Conservation (phyloP, 1,139 yeast species). For the Scheffersomyces titani region DNA sequence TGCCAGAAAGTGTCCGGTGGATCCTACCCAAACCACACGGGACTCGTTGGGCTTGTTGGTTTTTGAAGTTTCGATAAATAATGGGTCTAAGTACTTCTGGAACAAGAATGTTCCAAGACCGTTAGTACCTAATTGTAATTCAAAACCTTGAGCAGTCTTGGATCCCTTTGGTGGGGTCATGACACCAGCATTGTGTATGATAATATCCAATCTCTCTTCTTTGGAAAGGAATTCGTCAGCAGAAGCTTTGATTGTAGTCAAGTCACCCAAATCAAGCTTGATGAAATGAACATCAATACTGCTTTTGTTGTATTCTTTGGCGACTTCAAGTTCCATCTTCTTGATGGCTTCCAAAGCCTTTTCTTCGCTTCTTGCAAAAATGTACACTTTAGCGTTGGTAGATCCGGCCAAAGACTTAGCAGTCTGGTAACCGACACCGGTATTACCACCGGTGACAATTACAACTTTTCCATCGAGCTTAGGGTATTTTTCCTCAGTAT, state of each 20-base stretch:
- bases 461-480: conserved; percentile 20
- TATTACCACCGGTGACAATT: conserved; percentile 21
- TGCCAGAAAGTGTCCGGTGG: conserved; percentile 36
- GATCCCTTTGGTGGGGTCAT: conserved; percentile 40
- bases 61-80: conserved; percentile 33
- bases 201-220: conserved; percentile 34
- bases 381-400: conserved; percentile 15
- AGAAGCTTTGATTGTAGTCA: conserved; percentile 43
- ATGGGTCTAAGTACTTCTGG: conserved; percentile 45
- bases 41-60: conserved; percentile 9
- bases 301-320: conserved; percentile 6
- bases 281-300: conserved; percentile 12
- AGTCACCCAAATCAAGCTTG: conserved; percentile 44
- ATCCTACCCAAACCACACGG: conserved; percentile 51
- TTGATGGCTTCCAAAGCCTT: conserved; percentile 16
- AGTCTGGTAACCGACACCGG: conserved; percentile 19
- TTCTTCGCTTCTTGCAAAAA: conserved; percentile 18
- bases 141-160: conserved; percentile 39
- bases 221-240: conserved; percentile 28
- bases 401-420: conserved; percentile 10
- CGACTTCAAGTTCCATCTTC: conserved; percentile 11
- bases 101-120: conserved; percentile 51
- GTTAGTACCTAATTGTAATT: conserved; percentile 51
- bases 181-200: conserved; percentile 54
- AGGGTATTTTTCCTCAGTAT: conserved; percentile 8